These are phyloP conservation scores for Malassezia yamatoensis DNA, from an alignment of 1,284 basidiomycete species.

Conservation along the genomic window DNA sequence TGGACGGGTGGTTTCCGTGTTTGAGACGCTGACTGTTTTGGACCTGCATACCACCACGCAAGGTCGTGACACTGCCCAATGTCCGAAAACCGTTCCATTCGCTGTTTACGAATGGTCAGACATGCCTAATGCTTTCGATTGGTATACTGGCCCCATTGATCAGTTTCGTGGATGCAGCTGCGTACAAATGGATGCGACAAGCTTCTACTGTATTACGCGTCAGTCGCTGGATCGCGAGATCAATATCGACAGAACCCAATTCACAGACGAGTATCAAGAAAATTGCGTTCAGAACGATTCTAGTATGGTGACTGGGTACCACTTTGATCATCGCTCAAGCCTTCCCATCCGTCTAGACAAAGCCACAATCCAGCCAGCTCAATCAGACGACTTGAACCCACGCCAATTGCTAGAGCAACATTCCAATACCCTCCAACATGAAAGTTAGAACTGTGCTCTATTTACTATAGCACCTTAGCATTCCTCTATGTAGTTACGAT, in stretches of 20 bases:
- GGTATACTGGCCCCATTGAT: not conserved
- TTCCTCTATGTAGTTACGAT: too few relatives aligned
- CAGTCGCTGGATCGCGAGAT: conserved; percentile 6
- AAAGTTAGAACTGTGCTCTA: too few relatives aligned
- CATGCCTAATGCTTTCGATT: not conserved
- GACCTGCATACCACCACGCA: not conserved
- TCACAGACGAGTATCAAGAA: conserved; percentile 1
- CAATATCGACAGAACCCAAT: not conserved
- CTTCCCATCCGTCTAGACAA: not conserved
- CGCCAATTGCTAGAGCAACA: not conserved
- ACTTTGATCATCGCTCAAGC: conserved; percentile 1
- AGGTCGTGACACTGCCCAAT: not conserved
- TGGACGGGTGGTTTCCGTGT: conserved; percentile 9
- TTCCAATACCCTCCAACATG: too few relatives aligned
- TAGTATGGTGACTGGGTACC: conserved; percentile 12
- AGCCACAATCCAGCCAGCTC: too few relatives aligned
- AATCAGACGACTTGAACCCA: not conserved
- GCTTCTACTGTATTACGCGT: conserved; percentile 13
- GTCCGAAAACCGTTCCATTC: not conserved
- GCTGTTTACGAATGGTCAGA: conserved; percentile 12
- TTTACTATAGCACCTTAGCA: too few relatives aligned
- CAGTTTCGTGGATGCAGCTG: conserved; percentile 11
- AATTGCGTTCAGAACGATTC: conserved; percentile 1
- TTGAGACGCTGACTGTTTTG: conserved; percentile 2
- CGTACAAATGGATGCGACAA: conserved; percentile 15